phyloP scores from a whole-genome alignment of 257 asterid genomes.

The Eustoma russellianum region DNA sequence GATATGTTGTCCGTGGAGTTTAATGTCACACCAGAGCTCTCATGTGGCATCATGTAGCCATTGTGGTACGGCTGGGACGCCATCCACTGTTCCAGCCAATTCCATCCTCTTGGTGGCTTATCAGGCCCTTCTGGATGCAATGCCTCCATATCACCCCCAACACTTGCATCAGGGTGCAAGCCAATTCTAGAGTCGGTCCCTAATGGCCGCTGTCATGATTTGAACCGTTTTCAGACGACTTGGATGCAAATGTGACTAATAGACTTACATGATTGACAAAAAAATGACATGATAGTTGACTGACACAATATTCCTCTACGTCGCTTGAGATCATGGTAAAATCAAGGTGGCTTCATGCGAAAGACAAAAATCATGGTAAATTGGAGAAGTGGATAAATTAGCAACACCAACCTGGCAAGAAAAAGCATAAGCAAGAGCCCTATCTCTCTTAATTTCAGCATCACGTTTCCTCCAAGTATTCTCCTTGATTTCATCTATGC shows the following conservation, averaged over 20 bases:
- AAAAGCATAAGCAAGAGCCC: constrained; percentile 66
- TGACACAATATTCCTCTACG: too few relatives aligned
- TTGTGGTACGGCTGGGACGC: constrained; percentile 53
- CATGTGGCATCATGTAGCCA: constrained; percentile 24
- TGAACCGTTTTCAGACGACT: not conserved
- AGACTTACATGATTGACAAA: not conserved
- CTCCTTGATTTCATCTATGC: constrained; percentile 37
- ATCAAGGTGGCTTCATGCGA: too few relatives aligned
- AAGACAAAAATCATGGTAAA: too few relatives aligned
- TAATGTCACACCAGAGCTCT: constrained; percentile 22
- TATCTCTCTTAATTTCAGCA: constrained; percentile 50
- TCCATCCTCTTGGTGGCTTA: constrained; percentile 66
- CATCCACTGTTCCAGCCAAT: constrained; percentile 93
- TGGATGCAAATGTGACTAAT: not conserved
- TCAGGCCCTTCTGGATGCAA: constrained; percentile 24
- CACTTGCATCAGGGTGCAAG: constrained; percentile 14
- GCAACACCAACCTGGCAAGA: constrained; percentile 49
- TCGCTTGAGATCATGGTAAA: too few relatives aligned
- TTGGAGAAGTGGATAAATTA: not conserved
- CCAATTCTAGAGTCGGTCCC: constrained; percentile 19
- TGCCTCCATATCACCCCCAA: constrained; percentile 15
- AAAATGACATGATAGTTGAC: not conserved
- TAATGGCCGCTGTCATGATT: constrained; percentile 16
- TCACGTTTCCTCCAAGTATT: constrained; percentile 39
- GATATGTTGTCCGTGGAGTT: constrained; percentile 36